Evolutionary conservation across 345 rosid genomes (phyloP), one percentile per base, ranked within the genome.

Genomic region (Populus pruinosa): DNA sequence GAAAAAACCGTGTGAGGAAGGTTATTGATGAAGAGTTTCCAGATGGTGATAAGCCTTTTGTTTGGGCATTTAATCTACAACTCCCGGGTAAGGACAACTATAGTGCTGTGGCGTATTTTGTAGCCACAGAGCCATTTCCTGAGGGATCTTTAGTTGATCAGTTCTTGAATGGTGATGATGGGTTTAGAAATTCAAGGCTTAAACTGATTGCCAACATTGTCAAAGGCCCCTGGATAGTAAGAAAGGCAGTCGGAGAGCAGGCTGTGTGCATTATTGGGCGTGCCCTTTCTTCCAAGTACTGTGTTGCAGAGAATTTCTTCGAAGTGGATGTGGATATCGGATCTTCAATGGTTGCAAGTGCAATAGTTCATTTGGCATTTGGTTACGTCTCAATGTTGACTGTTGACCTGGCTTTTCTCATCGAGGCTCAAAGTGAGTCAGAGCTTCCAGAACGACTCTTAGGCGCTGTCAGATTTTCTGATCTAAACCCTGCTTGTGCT

Each of bases 211-310:
- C 98, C 47, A 96, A 93, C 92, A 89, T 96, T 38, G 97, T 91
- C 75, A 88, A 91, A 80, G 99, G 98, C 5, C 99, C 99, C 11
- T 96, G 99, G 99, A 92, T 93, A 4, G 98, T 96, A 35, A 90
- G 87, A 84, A 96, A 89, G 84, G 99, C 99, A 41, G 99, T 93
- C 73, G 99, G 98, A 61, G 98, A 96, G 89, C 99, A 93, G 78
- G 99, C 99, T 2, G 91, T 93, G 44, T 96, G 98, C 77, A 77
- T 96, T 59, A 91, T 95, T 29, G 99, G 99, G 59, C 98, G 96
- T 35, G 89, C 99, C 63, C 80, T 95, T 73, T 76, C 89, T 61
- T 92, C 98, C 83, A 91, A 88, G 79, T 91, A 90, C 76, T 71
- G 74, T 70, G 38, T 80, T 13, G 85, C 85, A 3, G 88, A 87